Evolutionary conservation across 805 yeast species (phyloP).

Genomic region (Suhomyces sp.): DNA sequence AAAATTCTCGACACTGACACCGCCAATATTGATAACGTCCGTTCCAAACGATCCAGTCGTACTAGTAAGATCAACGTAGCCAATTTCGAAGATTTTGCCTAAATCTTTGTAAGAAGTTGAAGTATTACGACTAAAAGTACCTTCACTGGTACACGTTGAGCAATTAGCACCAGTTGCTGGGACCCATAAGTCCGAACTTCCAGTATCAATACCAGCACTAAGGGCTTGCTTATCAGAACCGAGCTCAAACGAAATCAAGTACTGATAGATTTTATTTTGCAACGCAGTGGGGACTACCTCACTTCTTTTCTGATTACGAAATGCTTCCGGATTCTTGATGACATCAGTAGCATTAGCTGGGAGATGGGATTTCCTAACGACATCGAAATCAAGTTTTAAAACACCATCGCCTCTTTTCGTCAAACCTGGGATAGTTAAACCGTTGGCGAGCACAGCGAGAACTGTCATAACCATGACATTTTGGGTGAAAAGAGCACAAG

Average conservation of each 20-base stretch:
- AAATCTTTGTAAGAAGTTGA: slow-evolving; percentile 8
- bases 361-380: not conserved
- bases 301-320: not conserved
- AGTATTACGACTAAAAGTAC: slow-evolving; percentile 4
- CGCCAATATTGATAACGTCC: not conserved
- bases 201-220: slow-evolving; percentile 13
- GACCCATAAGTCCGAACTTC: slow-evolving; percentile 12
- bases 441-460: not conserved
- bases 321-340: no score
- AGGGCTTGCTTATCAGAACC: slow-evolving; percentile 10
- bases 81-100: not conserved
- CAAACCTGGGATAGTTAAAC: not conserved
- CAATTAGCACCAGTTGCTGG: not conserved
- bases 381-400: not conserved
- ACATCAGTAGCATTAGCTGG: no score
- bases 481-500: not conserved
- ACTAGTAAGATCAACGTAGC: not conserved
- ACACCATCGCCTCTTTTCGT: not conserved
- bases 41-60: not conserved
- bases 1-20: not conserved
- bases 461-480: not conserved
- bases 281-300: not conserved
- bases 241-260: slow-evolving; percentile 6
- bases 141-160: not conserved
- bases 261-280: not conserved